phyloP scores from a whole-genome alignment of 2,329 filamentous ascomycete genomes.

The Alternaria metachromatica region DNA sequence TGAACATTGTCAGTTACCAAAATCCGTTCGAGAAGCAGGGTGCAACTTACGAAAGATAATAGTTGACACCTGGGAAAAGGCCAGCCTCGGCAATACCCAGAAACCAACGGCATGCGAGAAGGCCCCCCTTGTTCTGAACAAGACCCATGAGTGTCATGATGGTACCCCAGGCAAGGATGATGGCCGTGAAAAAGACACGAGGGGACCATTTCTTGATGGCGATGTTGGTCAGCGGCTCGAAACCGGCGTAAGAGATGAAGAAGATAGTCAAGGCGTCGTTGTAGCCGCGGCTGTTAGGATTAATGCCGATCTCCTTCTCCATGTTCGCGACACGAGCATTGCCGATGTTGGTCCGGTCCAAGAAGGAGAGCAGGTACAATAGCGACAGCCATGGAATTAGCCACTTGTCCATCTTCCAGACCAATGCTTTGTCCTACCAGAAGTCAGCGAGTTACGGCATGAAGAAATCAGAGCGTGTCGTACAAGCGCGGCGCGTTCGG shows the following conservation, averaged over 20 bases:
- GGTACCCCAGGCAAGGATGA: slow-evolving; percentile 58
- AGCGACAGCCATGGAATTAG: slow-evolving; percentile 52
- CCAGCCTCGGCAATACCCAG: slow-evolving; percentile 49
- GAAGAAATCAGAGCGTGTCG: background rate
- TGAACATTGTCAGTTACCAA: slow-evolving; percentile 6
- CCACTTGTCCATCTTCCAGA: slow-evolving; percentile 53
- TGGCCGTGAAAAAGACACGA: slow-evolving; percentile 47
- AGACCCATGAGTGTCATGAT: slow-evolving; percentile 60
- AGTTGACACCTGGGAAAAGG: slow-evolving; percentile 53
- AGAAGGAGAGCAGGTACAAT: slow-evolving; percentile 52
- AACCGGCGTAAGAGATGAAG: slow-evolving; percentile 61
- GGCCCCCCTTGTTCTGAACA: slow-evolving; percentile 48
- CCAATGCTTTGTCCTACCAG: slow-evolving; percentile 44
- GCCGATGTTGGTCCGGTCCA: slow-evolving; percentile 48
- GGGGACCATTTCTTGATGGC: slow-evolving; percentile 67
- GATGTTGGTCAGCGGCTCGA: slow-evolving; percentile 65
- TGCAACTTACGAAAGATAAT: slow-evolving; percentile 61
- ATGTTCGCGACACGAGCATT: slow-evolving; percentile 56
- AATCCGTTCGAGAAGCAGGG: too few relatives aligned
- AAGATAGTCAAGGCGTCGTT: slow-evolving; percentile 70
- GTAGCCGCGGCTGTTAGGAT: slow-evolving; percentile 64
- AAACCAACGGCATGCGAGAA: slow-evolving; percentile 47
- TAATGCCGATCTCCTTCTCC: slow-evolving; percentile 37
- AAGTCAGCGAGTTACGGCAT: slow-evolving; percentile 17
- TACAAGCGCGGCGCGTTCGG: slow-evolving; percentile 45